These are phyloP conservation scores for Pecoramyces ruminantium DNA, from an alignment of 192 early-diverging fungal genomes.

Conservation along the genomic window DNA sequence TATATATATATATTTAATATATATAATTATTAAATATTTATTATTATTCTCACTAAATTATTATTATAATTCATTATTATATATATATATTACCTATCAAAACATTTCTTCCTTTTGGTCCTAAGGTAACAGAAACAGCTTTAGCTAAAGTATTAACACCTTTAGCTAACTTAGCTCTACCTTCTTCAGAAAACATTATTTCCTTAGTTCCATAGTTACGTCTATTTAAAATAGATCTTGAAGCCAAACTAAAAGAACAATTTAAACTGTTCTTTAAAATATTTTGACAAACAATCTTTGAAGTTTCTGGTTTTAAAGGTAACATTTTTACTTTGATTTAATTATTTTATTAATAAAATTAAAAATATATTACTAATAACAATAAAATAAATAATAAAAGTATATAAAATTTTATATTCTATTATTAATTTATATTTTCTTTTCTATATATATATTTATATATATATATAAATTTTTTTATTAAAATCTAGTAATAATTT, in stretches of 20 bases:
- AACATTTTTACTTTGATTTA: neutral
- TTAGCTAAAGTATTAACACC: constrained; percentile 96
- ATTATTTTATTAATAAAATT: too few species aligned
- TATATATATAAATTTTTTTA: too few species aligned
- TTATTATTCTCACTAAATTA: too few species aligned
- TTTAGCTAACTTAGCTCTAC: constrained; percentile 72
- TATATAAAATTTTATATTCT: too few species aligned
- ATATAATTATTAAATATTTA: too few species aligned
- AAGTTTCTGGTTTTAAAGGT: neutral
- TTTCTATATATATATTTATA: too few species aligned
- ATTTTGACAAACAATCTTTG: neutral
- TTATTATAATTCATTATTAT: too few species aligned
- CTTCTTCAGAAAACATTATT: constrained; percentile 89
- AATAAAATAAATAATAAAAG: too few species aligned
- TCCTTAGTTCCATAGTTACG: constrained; percentile 40
- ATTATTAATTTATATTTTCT: too few species aligned
- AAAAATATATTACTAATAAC: too few species aligned
- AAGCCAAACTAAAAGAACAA: neutral
- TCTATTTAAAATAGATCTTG: neutral
- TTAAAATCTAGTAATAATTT: too few species aligned
- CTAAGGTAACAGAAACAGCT: constrained; percentile 95
- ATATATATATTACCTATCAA: constrained; percentile 61
- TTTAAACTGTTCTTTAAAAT: neutral
- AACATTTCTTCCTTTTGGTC: constrained; percentile 97
- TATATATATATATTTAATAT: too few species aligned